Conservation (phyloP, 305 asterid species). For the Ajuga reptans region DNA sequence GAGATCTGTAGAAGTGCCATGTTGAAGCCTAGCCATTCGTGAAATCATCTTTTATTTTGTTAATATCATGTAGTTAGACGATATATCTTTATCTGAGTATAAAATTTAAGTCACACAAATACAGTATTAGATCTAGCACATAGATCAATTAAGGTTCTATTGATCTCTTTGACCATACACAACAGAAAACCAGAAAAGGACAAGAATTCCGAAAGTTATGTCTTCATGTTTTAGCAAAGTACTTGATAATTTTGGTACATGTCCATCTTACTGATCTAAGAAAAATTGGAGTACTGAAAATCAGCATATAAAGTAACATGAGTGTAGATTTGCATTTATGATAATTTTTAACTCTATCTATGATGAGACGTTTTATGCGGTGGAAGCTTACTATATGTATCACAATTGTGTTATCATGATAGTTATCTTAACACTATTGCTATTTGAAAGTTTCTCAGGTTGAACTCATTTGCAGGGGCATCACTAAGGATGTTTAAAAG, state of each 20-base stretch:
- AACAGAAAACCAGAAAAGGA: not conserved
- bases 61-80: not conserved
- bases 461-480: not conserved
- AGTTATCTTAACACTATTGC: not conserved
- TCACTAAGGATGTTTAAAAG: not conserved
- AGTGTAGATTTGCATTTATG: not conserved
- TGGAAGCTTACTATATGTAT: not conserved
- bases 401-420: not conserved
- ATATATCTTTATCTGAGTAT: not conserved
- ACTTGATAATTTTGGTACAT: not conserved
- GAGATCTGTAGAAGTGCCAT: not conserved
- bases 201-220: not conserved
- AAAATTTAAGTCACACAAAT: not conserved
- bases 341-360: not conserved
- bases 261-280: not conserved
- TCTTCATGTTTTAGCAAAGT: not conserved
- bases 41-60: not conserved
- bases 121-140: not conserved
- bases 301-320: not conserved
- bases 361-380: not conserved
- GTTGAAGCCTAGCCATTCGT: not conserved
- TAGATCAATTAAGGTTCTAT: slow-evolving; percentile 5
- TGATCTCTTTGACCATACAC: slow-evolving; percentile 1
- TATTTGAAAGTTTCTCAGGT: not conserved
- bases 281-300: not conserved